Base-by-base conservation (phyloP, 257 asterid species). In the Fraxinus americana region DNA sequence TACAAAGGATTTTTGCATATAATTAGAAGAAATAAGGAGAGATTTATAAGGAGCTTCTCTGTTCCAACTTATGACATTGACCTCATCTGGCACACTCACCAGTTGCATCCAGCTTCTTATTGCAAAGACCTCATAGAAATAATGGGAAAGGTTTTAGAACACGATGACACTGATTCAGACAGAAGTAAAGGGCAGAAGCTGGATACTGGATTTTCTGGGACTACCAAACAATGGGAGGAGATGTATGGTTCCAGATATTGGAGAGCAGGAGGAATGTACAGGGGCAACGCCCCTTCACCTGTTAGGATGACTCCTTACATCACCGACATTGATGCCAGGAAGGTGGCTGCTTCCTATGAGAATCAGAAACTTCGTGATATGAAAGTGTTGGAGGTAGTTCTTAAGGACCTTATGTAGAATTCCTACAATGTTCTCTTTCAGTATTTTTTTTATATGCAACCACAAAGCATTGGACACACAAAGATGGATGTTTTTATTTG, bases 1-100 rank as follows among this genome's bases (percentile, higher is more conserved):
- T 96, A 96, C 92, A 96, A 88, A 88, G 99, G 94, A 29, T 96
- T 96, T 85, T 85, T 96, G 89, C 92, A 96, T 84, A 80, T 93
- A 66, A 96, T 96, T 83, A 90, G 85, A 90, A 87, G 90, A 88
- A 93, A 87, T 86, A 88, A 70, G 82, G 99, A 93, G 87, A 91
- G 87, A 82, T 79, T 82, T 82, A 82, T 91, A 41, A 84, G 82
- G 80, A 89, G 97, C 88, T 93, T 96, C 91, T 88, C 96, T 16
- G 99, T 96, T 84, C 99, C 99, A 59, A 96, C 99, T 78, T 93
- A 93, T 73, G 99, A 96, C 85, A 90, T 96, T 70, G 99, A 96
- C 79, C 97, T 96, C 57, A 93, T 96, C 71, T 96, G 99, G 99
- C 99, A 96, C 87, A 91, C 97, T 66, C 99, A 96, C 84, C 99